Evolutionary conservation across 768 basidiomycete genomes (phyloP).

Genomic region (Pisolithus marmoratus): DNA sequence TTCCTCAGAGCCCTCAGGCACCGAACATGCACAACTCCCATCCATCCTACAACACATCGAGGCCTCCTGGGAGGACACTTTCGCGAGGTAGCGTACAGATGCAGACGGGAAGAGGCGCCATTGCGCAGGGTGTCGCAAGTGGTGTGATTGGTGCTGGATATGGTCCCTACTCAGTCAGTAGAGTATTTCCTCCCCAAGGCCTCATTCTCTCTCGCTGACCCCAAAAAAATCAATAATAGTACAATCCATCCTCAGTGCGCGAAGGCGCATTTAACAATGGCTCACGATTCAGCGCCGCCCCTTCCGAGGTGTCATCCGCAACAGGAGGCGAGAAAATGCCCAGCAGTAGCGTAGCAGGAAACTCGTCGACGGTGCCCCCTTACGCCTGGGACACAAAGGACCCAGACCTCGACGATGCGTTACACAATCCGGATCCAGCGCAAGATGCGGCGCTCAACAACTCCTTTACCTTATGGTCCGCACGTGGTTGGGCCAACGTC

Average conservation of each 20-base stretch:
- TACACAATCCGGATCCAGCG: constrained; percentile 85
- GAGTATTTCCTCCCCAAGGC: background rate
- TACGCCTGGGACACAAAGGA: constrained; percentile 76
- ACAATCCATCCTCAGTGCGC: constrained; percentile 44
- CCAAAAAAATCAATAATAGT: constrained; percentile 31
- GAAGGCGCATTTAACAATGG: constrained; percentile 39
- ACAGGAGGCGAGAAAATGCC: constrained; percentile 34
- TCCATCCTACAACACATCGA: constrained; percentile 13
- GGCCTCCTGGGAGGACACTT: constrained; percentile 22
- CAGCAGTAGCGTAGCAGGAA: constrained; percentile 20
- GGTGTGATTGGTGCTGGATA: constrained; percentile 76
- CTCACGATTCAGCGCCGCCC: constrained; percentile 53
- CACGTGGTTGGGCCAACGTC: constrained; percentile 80
- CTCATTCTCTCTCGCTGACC: background rate
- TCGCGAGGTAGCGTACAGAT: constrained; percentile 22
- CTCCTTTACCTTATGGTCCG: constrained; percentile 69
- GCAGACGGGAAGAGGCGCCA: constrained; percentile 44
- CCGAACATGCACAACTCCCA: constrained; percentile 24
- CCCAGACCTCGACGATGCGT: constrained; percentile 82
- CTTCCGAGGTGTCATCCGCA: constrained; percentile 39
- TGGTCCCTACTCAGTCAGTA: constrained; percentile 80
- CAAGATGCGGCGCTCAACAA: constrained; percentile 55
- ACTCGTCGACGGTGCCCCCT: constrained; percentile 61
- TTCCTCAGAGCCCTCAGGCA: constrained; percentile 52
- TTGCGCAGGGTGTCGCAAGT: constrained; percentile 73